These are phyloP conservation scores for Exophiala mesophila DNA, from an alignment of 2,329 filamentous ascomycete species.

Conservation along the genomic window DNA sequence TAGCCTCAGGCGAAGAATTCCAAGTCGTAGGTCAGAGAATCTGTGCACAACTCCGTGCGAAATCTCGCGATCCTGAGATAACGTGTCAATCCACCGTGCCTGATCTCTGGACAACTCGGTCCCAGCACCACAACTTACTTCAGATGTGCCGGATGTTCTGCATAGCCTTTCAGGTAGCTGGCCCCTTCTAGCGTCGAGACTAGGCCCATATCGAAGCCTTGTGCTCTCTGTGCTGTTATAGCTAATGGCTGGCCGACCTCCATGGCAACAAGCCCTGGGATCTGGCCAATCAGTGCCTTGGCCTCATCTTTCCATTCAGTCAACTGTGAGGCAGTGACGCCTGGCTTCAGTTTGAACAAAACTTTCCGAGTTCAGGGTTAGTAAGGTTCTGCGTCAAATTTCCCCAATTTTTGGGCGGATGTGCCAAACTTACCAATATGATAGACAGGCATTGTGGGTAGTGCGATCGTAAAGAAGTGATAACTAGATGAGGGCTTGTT, in stretches of 20 bases:
- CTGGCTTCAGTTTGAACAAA: slow-evolving; percentile 40
- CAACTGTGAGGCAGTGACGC: slow-evolving; percentile 33
- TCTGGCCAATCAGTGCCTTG: slow-evolving; percentile 39
- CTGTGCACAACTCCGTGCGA: slow-evolving; percentile 39
- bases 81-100: too few relatives aligned
- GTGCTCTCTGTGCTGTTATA: slow-evolving; percentile 38
- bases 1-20: too few relatives aligned
- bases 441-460: slow-evolving; percentile 37
- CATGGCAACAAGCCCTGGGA: slow-evolving; percentile 37
- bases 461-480: too few relatives aligned
- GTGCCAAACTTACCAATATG: slow-evolving; percentile 34
- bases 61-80: slow-evolving; percentile 36
- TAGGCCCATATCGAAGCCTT: slow-evolving; percentile 44
- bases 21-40: slow-evolving; percentile 40
- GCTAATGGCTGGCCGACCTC: slow-evolving; percentile 36
- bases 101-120: too few relatives aligned
- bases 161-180: slow-evolving; percentile 41
- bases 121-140: slow-evolving; percentile 40
- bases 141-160: slow-evolving; percentile 42
- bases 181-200: slow-evolving; percentile 43
- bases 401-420: too few relatives aligned
- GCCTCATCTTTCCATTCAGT: slow-evolving; percentile 30
- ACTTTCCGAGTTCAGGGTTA: slow-evolving; percentile 28
- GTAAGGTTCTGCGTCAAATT: not conserved
- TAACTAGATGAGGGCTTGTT: too few relatives aligned